Conservation (phyloP, 2,329 filamentous ascomycete species). For the Fusarium hainanense region DNA sequence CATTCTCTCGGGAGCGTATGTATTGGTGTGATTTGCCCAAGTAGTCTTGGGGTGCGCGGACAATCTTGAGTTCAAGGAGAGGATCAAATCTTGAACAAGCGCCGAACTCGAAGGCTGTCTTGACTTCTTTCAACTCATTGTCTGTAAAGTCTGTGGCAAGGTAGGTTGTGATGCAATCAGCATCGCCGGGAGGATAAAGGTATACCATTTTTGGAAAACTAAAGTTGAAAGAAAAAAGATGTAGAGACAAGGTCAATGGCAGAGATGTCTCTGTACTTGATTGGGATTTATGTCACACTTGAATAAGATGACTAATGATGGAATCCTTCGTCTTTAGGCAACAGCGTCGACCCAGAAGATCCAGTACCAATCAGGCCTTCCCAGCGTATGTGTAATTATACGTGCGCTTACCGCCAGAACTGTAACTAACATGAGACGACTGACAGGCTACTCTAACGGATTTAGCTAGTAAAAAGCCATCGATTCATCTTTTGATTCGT, state of each 20-base stretch:
- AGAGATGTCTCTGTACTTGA: background rate
- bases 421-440: too few species aligned
- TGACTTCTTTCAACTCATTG: background rate
- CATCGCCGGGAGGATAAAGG: background rate
- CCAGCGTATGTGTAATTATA: background rate
- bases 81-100: slow-evolving; percentile 1
- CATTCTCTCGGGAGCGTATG: background rate
- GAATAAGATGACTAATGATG: background rate
- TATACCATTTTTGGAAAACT: background rate
- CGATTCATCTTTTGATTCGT: too few species aligned
- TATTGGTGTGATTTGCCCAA: slow-evolving; percentile 4
- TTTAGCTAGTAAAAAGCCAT: too few species aligned
- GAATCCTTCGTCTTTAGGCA: background rate
- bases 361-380: background rate
- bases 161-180: slow-evolving; percentile 1
- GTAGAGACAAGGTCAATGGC: background rate
- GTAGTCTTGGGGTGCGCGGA: background rate
- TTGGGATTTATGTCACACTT: background rate
- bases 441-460: too few species aligned
- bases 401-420: background rate
- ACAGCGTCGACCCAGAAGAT: background rate
- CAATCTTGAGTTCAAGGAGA: background rate
- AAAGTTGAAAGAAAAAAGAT: background rate
- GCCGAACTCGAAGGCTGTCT: background rate
- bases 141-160: background rate